Percentiles rank a stretch among this genome's conserved stretches.
These are phyloP conservation scores for Alternaria brassicicola DNA, from an alignment of 2,329 filamentous ascomycete species.

Conservation along the genomic window DNA sequence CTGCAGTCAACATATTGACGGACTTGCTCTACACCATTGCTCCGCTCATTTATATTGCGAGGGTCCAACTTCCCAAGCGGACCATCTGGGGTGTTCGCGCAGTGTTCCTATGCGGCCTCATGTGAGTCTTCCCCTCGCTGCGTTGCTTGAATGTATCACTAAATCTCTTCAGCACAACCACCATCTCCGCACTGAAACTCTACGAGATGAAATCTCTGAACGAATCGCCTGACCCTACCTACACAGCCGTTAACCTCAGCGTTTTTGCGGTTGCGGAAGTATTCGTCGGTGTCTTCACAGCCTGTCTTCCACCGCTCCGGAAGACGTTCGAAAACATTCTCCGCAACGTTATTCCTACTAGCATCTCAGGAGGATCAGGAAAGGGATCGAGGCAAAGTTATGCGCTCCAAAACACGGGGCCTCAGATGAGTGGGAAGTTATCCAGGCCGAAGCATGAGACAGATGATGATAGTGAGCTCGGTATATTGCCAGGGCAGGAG, in stretches of 20 bases:
- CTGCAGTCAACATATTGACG: slow-evolving; percentile 33
- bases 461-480: slow-evolving; percentile 26
- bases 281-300: slow-evolving; percentile 36
- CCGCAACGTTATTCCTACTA: slow-evolving; percentile 27
- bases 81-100: slow-evolving; percentile 36
- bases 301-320: slow-evolving; percentile 34
- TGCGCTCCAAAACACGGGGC: slow-evolving; percentile 18
- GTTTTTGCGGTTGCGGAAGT: slow-evolving; percentile 34
- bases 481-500: slow-evolving; percentile 20
- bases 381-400: slow-evolving; percentile 26
- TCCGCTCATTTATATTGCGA: slow-evolving; percentile 31
- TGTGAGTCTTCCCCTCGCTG: slow-evolving; percentile 17
- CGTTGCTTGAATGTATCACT: background rate
- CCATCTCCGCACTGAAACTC: slow-evolving; percentile 35
- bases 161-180: slow-evolving; percentile 25
- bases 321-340: slow-evolving; percentile 34
- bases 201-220: slow-evolving; percentile 33
- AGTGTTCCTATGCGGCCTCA: slow-evolving; percentile 35
- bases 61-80: slow-evolving; percentile 31
- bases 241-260: slow-evolving; percentile 30
- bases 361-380: slow-evolving; percentile 19
- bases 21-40: slow-evolving; percentile 34
- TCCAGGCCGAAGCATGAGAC: slow-evolving; percentile 11
- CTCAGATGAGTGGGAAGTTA: slow-evolving; percentile 7
- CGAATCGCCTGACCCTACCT: slow-evolving; percentile 29